Base-by-base conservation (phyloP, 495 filamentous ascomycete species). In the Terfezia claveryi region DNA sequence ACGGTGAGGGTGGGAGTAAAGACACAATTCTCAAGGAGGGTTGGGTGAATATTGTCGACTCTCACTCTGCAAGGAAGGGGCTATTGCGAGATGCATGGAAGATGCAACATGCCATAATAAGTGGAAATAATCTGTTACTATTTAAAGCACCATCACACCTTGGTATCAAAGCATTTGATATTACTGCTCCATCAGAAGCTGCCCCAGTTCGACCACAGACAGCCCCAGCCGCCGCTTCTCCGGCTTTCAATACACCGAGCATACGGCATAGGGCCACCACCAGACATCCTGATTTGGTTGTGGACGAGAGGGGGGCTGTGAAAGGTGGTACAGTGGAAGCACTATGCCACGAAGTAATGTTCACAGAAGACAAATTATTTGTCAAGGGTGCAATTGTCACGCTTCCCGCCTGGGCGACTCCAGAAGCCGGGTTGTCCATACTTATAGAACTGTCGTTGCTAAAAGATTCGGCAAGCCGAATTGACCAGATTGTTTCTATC, bases 301-400 rank as follows among this genome's bases (percentile, higher is more conserved):
- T 63, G 37, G 54, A 51, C 10, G 58, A 66, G 41, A 50, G 64
- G 36, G 62, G 64, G 6, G 49, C 36, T 14, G 54, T 67, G 16
- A 51, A 59, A 41, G 62, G 59, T 38, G 65, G 65, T 55, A 64
- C 64, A 7, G 59, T 66, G 49, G 65, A 67, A 46, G 65, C 65
- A 10, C 55, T 67, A 12, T 67, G 64, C 23, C 65, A 67, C 53
- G 64, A 67, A 46, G 63, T 67, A 12, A 57, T 67, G 54, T 67
- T 67, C 56, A 62, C 64, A 5, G 54, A 53, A 20, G 59, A 61
- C 52, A 46, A 61, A 23, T 52, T 54, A 38, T 67, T 62, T 52
- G 56, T 67, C 36, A 54, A 65, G 54, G 55, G 53, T 17, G 64
- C 62, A 23, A 58, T 59, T 44, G 56, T 64, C 11, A 59, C 62